Conservation (phyloP, 176 grass and related monocot species). For the Sorghum bicolor region DNA sequence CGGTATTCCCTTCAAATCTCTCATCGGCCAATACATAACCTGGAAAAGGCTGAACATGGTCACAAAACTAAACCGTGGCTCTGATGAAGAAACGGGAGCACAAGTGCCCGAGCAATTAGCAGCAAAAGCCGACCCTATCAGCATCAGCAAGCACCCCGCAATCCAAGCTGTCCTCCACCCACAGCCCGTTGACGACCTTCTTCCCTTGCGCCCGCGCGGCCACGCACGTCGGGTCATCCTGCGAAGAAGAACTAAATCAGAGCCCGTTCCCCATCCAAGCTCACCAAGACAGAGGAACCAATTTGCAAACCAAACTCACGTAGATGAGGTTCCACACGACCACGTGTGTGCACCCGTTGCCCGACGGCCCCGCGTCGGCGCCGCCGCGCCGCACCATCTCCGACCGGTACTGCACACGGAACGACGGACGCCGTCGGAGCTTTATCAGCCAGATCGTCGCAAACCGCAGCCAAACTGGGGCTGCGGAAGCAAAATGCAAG, state of each 20-base stretch:
- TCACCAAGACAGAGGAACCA: neutral
- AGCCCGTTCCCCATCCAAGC: neutral
- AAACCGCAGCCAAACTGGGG: neutral
- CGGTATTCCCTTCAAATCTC: conserved; percentile 65
- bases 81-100: neutral
- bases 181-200: conserved; percentile 63
- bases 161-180: conserved; percentile 80
- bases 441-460: neutral
- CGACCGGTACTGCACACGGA: conserved; percentile 54
- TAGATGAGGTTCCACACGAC: conserved; percentile 61
- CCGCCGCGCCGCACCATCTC: conserved; percentile 69
- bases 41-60: conserved; percentile 24
- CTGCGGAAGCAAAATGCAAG: neutral
- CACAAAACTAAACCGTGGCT: neutral
- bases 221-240: conserved; percentile 74
- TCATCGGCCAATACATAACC: conserved; percentile 71
- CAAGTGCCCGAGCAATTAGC: neutral
- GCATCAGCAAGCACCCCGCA: conserved; percentile 41
- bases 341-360: conserved; percentile 64
- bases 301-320: conserved; percentile 52
- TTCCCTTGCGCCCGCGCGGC: conserved; percentile 66
- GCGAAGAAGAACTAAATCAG: neutral
- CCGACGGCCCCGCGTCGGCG: conserved; percentile 45
- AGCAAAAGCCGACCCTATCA: conserved; percentile 45
- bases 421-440: neutral